Conservation (phyloP, 1,284 basidiomycete species). For the Puccinia horiana region DNA sequence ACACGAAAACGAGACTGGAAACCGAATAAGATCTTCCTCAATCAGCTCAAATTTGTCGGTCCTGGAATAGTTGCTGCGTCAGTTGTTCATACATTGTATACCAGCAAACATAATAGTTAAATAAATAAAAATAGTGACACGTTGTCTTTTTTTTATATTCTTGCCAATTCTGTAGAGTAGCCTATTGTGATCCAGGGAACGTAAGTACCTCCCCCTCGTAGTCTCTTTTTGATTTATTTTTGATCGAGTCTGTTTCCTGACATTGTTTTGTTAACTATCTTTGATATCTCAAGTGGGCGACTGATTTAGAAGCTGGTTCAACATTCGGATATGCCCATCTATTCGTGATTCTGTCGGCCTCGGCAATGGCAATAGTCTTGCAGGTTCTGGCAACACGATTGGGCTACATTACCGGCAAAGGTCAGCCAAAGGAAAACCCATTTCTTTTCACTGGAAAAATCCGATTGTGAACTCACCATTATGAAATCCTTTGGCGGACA, state of each 20-base stretch:
- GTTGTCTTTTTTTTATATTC: neutral
- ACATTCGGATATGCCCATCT: conserved; percentile 74
- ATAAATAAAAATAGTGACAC: neutral
- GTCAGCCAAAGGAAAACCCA: conserved; percentile 43
- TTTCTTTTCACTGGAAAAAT: neutral
- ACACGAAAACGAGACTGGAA: neutral
- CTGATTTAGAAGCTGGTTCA: conserved; percentile 57
- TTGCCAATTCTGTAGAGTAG: neutral
- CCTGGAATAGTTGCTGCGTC: conserved; percentile 60
- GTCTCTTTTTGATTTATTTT: neutral
- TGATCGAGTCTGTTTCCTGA: neutral
- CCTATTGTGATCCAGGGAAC: conserved; percentile 42
- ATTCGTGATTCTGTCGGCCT: conserved; percentile 71
- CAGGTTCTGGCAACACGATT: conserved; percentile 62
- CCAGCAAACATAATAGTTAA: neutral
- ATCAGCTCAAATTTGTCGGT: conserved; percentile 60
- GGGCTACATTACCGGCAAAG: conserved; percentile 62
- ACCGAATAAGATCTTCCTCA: neutral
- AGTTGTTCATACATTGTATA: conserved; percentile 49
- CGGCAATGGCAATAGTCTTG: conserved; percentile 57
- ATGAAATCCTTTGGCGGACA: too few species aligned
- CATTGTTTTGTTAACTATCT: neutral
- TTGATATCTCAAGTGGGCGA: conserved; percentile 53
- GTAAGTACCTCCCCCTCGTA: neutral
- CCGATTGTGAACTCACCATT: conserved; percentile 3